Evolutionary conservation across 2,329 filamentous ascomycete species (phyloP), one percentile per base, ranked within the genome.

Genomic region (Clonostachys rosea): DNA sequence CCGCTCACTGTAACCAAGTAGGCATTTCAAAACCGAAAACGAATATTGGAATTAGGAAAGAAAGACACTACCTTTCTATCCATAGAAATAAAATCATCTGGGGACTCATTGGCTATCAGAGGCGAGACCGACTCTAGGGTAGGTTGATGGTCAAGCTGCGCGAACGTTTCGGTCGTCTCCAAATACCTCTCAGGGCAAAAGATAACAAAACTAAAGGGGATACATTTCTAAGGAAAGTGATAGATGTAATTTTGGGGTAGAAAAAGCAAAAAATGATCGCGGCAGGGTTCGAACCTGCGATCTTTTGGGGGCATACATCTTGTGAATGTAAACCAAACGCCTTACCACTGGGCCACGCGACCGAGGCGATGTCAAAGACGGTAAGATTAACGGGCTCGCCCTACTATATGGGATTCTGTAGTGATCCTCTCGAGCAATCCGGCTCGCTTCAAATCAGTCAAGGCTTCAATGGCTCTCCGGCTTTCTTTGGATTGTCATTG

Each of bases 211-310:
- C 8, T n/a, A 30, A 30, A 44, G 35, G 14, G 42, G 17, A n/a
- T 3, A 34, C n/a, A 45, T 10, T 17, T n/a, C 16, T 35, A 16
- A 43, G 13, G 13, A 37, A 40, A 14, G 34, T 11, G 10, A 44
- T 45, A 40, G 17, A 34, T 47, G 30, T 40, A 14, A 13, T 40
- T 42, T 42, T 20, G 8, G 40, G 40, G 20, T 10, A 5, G 40
- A 8, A 8, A 40, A 44, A 43, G 46, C 40, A 18, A 24, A 18
- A 18, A 42, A 48, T 50, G 45, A 50, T 40, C 52, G 54, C 46
- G 47, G 53, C 54, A 56, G 54, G 54, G 52, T 47, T 56, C 54
- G 53, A 56, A 56, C 54, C 53, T 56, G 53, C 53, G 53, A 55
- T 46, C 54, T 45, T 47, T 47, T 49, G 50, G 47, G 54, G 45